Percentiles rank a stretch among this genome's conserved stretches.
Conservation (phyloP, 148 eudicot species). For the Dianthus caryophyllus region DNA sequence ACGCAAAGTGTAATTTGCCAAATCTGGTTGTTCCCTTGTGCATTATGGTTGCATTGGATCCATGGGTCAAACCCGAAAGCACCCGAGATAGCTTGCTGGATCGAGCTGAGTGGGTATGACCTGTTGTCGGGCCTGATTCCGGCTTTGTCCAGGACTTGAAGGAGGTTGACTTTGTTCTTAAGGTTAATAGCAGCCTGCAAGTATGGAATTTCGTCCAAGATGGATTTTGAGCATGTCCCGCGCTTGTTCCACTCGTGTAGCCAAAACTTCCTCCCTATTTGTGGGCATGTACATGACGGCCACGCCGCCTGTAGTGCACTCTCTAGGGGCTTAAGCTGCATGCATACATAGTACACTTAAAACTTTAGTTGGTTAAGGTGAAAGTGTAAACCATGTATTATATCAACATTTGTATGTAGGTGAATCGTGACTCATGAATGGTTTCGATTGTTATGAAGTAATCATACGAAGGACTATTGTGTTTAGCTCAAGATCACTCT, state of each 20-base stretch:
- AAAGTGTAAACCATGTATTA: no score
- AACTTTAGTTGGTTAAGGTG: no score
- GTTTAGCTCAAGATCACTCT: no score
- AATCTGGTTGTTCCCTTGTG: constrained; percentile 20
- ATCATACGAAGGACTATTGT: no score
- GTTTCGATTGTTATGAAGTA: no score
- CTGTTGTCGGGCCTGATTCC: constrained; percentile 30
- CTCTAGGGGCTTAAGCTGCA: constrained; percentile 13
- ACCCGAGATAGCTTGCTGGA: constrained; percentile 18
- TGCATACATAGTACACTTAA: neutral
- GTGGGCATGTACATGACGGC: constrained; percentile 47
- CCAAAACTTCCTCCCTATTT: constrained; percentile 37
- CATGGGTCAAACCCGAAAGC: constrained; percentile 24
- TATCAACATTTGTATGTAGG: no score
- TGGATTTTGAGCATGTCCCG: constrained; percentile 43
- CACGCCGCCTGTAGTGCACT: constrained; percentile 31
- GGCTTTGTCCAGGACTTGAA: constrained; percentile 29
- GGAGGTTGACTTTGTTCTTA: constrained; percentile 26
- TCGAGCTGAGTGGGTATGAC: constrained; percentile 17
- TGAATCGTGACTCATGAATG: no score
- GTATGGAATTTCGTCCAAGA: constrained; percentile 31
- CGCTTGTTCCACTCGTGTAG: constrained; percentile 46
- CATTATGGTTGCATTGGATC: constrained; percentile 29
- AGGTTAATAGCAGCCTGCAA: constrained; percentile 33
- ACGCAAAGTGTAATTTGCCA: constrained; percentile 30